phyloP scores from a whole-genome alignment of 768 basidiomycete species.

The Austroboletus festivus region DNA sequence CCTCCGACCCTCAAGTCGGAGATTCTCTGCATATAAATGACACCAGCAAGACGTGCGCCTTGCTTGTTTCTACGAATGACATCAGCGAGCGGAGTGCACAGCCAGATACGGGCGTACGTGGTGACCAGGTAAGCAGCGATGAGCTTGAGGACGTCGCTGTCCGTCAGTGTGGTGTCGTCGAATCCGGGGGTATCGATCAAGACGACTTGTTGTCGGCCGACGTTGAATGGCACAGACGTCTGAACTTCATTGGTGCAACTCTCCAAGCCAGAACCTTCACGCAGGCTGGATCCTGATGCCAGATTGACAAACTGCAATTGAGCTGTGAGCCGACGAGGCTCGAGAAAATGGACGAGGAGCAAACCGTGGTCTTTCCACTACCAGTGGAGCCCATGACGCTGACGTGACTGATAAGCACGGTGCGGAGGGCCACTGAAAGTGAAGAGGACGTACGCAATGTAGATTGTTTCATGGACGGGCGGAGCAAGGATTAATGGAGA shows the following conservation, averaged over 20 bases:
- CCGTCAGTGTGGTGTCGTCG: slow-evolving; percentile 50
- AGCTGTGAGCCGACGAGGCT: not conserved
- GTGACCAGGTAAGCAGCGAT: slow-evolving; percentile 41
- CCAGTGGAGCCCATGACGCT: slow-evolving; percentile 35
- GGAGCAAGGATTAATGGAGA: slow-evolving; percentile 9
- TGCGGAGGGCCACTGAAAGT: not conserved
- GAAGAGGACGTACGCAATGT: slow-evolving; percentile 24
- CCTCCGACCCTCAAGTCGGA: slow-evolving; percentile 48
- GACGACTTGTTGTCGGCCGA: slow-evolving; percentile 37
- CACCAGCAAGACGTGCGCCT: slow-evolving; percentile 40
- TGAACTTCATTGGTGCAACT: slow-evolving; percentile 37
- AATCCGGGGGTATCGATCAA: slow-evolving; percentile 65
- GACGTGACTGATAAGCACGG: slow-evolving; percentile 26
- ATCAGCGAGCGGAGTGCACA: slow-evolving; percentile 8
- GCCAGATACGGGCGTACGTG: slow-evolving; percentile 20
- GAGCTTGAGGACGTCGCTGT: slow-evolving; percentile 49
- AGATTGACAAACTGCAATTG: slow-evolving; percentile 36
- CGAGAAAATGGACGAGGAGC: slow-evolving; percentile 5
- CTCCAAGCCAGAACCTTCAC: slow-evolving; percentile 33
- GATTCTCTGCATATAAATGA: slow-evolving; percentile 55
- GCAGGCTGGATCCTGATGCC: slow-evolving; percentile 31
- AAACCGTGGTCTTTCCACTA: slow-evolving; percentile 34
- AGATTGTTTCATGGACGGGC: slow-evolving; percentile 25
- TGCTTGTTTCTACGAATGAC: slow-evolving; percentile 30
- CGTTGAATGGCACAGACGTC: slow-evolving; percentile 22